phyloP scores from a whole-genome alignment of 495 filamentous ascomycete genomes.

The Rhizodiscina lignyota region DNA sequence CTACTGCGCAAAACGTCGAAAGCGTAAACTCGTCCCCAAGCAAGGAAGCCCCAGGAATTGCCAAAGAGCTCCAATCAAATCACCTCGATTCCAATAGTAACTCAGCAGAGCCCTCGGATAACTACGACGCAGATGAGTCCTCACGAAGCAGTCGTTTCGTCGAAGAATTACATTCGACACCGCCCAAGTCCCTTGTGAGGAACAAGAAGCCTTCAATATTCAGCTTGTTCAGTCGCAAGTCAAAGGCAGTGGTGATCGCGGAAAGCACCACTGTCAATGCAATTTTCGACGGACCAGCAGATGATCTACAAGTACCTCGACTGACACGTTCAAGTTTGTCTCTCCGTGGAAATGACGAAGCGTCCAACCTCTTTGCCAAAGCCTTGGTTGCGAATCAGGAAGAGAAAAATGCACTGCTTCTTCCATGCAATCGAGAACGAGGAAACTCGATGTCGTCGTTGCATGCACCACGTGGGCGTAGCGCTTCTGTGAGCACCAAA shows the following conservation, averaged over 20 bases:
- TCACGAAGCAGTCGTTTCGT: too few species aligned
- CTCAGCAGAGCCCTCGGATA: too few species aligned
- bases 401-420: conserved; percentile 9
- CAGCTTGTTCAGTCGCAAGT: neutral
- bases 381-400: conserved; percentile 13
- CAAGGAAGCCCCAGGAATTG: too few species aligned
- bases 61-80: too few species aligned
- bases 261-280: neutral
- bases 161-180: conserved; percentile 4
- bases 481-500: conserved; percentile 1
- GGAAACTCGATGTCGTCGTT: conserved; percentile 1
- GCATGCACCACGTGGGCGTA: conserved; percentile 9
- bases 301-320: conserved; percentile 1
- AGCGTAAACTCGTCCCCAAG: too few species aligned
- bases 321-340: neutral
- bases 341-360: conserved; percentile 7
- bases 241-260: neutral
- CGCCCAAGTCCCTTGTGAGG: neutral
- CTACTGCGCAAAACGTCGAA: too few species aligned
- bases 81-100: too few species aligned
- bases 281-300: conserved; percentile 1
- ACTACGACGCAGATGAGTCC: too few species aligned
- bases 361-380: neutral
- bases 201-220: neutral
- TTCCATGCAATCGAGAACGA: conserved; percentile 6